Evolutionary conservation across 129 eudicot genomes (phyloP), one percentile per base, ranked within the genome.

Genomic region (Logfia minima): DNA sequence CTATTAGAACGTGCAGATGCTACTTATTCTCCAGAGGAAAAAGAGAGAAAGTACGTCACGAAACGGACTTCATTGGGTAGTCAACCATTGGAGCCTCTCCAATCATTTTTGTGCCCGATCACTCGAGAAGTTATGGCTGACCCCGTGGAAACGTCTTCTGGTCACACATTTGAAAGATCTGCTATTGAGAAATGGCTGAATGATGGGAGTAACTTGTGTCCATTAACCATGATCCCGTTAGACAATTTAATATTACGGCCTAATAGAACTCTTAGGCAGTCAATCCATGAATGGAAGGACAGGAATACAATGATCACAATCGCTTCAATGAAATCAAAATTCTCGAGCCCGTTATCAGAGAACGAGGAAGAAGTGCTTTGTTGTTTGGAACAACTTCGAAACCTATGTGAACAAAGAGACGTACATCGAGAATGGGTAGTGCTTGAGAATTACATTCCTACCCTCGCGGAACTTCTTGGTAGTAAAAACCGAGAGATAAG

Each of bases 261-360:
- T 56, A 89, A 89, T 76, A 89, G 84, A 79, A 89, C 91, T 41
- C 83, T 89, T 17, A 84, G 88, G 84, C 95, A 87, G 61, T 89
- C 91, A 8, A 89, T 89, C 63, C 91, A 89, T 56, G 95, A 89
- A 72, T 89, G 95, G 95, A 85, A 83, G 69, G 95, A 87, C 17
- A 82, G 95, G 34, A 89, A 89, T 63, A 87, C 88, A 31, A 87
- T 89, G 91, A 89, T 89, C 52, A 78, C 84, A 53, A 70, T 89
- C 32, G 91, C 83, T 62, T 85, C 85, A 7, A 67, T 87, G 64
- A 87, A 79, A 74, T 69, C 82, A 21, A 85, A 78, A 81, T 83
- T 89, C 45, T 83, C 77, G 0, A 86, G n/a, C 70, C 83, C 86
- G 28, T 79, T 56, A 2, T 76, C 80, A 8, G 83, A 35, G 29